Evolutionary conservation across 1,284 basidiomycete genomes (phyloP).

Genomic region (Athelia psychrophila): DNA sequence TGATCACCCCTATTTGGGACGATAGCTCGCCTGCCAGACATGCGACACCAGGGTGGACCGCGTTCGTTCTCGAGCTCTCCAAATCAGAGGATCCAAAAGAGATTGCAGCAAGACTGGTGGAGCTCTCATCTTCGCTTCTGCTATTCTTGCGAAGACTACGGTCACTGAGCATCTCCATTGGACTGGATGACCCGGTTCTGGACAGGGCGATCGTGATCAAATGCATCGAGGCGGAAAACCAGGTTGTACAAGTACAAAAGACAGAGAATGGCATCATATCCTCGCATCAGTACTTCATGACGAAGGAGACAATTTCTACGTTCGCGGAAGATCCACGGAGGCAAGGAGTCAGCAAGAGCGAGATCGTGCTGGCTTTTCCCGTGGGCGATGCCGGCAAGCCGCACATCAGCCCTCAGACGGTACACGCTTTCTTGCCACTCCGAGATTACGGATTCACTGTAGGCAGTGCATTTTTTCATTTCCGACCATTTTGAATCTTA

Average conservation of each 20-base stretch:
- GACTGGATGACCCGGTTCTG: neutral
- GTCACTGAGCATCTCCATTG: conserved; percentile 5
- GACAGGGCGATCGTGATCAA: neutral
- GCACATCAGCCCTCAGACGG: conserved; percentile 9
- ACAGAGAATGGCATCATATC: neutral
- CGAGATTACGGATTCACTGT: conserved; percentile 16
- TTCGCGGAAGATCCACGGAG: conserved; percentile 8
- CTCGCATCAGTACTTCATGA: neutral
- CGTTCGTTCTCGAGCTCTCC: conserved; percentile 15
- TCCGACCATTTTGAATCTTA: neutral
- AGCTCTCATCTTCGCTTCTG: conserved; percentile 15
- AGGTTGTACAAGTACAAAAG: neutral
- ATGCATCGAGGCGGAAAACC: neutral
- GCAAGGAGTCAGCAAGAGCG: conserved; percentile 8
- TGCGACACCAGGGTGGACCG: conserved; percentile 20
- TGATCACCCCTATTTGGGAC: conserved; percentile 18
- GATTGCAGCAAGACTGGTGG: conserved; percentile 8
- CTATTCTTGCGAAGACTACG: conserved; percentile 19
- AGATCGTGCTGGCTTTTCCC: conserved; percentile 21
- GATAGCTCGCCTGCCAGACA: neutral
- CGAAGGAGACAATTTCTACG: too few relatives aligned
- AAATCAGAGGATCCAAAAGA: conserved; percentile 4
- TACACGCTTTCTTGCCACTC: conserved; percentile 17
- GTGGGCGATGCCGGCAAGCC: conserved; percentile 9
- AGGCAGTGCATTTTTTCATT: conserved; percentile 2